Evolutionary conservation across 495 filamentous ascomycete genomes (phyloP).

Genomic region (Penicillium canariense): DNA sequence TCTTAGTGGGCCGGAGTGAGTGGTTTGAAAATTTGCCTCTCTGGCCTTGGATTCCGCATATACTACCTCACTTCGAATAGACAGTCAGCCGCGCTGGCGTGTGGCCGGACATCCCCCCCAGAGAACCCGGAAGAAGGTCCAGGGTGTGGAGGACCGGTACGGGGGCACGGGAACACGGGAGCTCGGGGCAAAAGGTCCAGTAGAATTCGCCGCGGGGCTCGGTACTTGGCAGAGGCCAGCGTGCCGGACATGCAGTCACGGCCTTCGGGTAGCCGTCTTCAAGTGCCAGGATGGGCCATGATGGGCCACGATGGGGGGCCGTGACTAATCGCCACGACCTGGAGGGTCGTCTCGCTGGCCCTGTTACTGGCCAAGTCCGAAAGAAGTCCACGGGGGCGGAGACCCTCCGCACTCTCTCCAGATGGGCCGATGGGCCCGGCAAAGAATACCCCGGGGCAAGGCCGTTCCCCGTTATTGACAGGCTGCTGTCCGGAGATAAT

Average conservation of each 20-base stretch:
- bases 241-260: slow-evolving; percentile 1
- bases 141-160: not conserved
- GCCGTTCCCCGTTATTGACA: too few relatives aligned
- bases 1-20: not conserved
- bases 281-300: slow-evolving; percentile 18
- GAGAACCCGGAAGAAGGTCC: not conserved
- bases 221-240: slow-evolving; percentile 18
- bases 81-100: not conserved
- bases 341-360: not conserved
- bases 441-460: not conserved
- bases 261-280: slow-evolving; percentile 22
- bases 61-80: too few relatives aligned
- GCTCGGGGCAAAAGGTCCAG: not conserved
- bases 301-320: not conserved
- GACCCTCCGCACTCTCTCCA: slow-evolving; percentile 26
- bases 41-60: too few relatives aligned
- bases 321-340: slow-evolving; percentile 7
- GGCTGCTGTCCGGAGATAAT: too few relatives aligned
- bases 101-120: not conserved
- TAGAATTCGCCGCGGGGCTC: too few relatives aligned
- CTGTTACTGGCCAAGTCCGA: slow-evolving; percentile 18
- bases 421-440: slow-evolving; percentile 10
- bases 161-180: not conserved
- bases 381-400: slow-evolving; percentile 12
- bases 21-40: not conserved